A percentile compares a stretch with the other conserved stretches of the same genome.
Conservation (phyloP, 73 alveolate genomes). For the Uronychia setigera region DNA sequence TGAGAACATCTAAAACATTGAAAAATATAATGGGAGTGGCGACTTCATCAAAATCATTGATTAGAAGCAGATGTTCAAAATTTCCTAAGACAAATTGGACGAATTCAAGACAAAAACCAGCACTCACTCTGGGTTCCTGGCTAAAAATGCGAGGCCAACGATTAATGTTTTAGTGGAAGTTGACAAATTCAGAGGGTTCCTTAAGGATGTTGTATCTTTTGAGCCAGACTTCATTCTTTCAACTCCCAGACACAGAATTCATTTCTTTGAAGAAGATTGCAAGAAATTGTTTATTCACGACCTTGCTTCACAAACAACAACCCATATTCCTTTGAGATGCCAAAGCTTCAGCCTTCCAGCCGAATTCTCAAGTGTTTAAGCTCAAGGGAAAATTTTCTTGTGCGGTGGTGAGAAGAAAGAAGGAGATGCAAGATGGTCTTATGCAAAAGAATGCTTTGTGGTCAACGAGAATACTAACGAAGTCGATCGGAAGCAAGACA, state of each 20-base stretch:
- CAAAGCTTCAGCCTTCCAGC: constrained; percentile 36
- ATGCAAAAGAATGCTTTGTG: constrained; percentile 44
- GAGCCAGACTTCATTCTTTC: constrained; percentile 59
- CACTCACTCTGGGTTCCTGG: constrained; percentile 15
- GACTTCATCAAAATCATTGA: constrained; percentile 23
- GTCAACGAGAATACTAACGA: constrained; percentile 53
- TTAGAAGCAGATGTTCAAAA: constrained; percentile 9
- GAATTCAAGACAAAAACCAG: constrained; percentile 17
- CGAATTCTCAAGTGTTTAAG: constrained; percentile 42
- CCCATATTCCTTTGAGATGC: constrained; percentile 27
- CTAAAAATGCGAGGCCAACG: constrained; percentile 45
- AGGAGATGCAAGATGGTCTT: constrained; percentile 42
- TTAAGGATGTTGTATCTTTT: constrained; percentile 47
- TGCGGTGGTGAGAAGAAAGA: constrained; percentile 61
- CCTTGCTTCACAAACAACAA: constrained; percentile 34
- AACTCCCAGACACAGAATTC: constrained; percentile 47
- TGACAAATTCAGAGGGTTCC: constrained; percentile 58
- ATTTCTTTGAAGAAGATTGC: constrained; percentile 49
- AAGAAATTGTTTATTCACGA: constrained; percentile 51
- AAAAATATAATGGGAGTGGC: constrained; percentile 1
- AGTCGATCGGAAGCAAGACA: constrained; percentile 23
- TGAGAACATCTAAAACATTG: constrained; percentile 4
- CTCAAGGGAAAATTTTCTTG: constrained; percentile 42
- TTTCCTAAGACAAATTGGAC: not conserved
- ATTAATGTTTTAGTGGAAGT: constrained; percentile 46